phyloP scores from a whole-genome alignment of 2,329 filamentous ascomycete genomes.

The Hypoxylon sp. region DNA sequence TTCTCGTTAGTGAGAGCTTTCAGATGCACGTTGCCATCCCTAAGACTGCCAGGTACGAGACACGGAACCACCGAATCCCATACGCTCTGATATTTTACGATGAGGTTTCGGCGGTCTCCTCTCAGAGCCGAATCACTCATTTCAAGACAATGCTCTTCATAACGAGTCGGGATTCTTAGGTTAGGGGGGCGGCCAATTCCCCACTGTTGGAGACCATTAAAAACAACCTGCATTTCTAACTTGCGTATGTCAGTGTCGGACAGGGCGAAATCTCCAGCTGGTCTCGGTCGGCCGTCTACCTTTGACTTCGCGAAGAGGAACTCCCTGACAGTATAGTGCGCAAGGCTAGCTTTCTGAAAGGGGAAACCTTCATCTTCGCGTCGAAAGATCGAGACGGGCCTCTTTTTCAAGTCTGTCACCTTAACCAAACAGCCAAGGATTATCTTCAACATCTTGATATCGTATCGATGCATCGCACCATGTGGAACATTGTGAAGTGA shows the following conservation, averaged over 20 bases:
- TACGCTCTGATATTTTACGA: slow-evolving; percentile 20
- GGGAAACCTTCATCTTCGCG: slow-evolving; percentile 29
- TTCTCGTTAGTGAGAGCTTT: slow-evolving; percentile 16
- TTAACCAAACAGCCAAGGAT: slow-evolving; percentile 47
- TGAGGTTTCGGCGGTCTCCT: slow-evolving; percentile 16
- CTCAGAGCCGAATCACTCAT: slow-evolving; percentile 25
- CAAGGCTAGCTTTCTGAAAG: slow-evolving; percentile 39
- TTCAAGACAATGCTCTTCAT: slow-evolving; percentile 36
- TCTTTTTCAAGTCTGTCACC: slow-evolving; percentile 25
- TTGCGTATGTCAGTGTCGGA: slow-evolving; percentile 24
- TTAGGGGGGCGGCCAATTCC: neutral
- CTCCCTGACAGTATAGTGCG: slow-evolving; percentile 50
- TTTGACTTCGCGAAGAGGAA: slow-evolving; percentile 43
- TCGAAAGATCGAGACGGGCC: slow-evolving; percentile 18
- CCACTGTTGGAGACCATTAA: slow-evolving; percentile 37
- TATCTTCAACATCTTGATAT: slow-evolving; percentile 32
- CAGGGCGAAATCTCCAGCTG: slow-evolving; percentile 45
- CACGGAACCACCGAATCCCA: slow-evolving; percentile 32
- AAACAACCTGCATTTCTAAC: slow-evolving; percentile 37
- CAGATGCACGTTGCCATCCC: slow-evolving; percentile 8
- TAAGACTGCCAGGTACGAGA: slow-evolving; percentile 20
- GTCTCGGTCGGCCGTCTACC: slow-evolving; percentile 22
- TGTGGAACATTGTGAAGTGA: slow-evolving; percentile 44
- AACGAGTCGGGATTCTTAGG: slow-evolving; percentile 15
- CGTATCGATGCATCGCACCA: slow-evolving; percentile 34